Evolutionary conservation across 2,329 filamentous ascomycete genomes (phyloP), one percentile per base, ranked within the genome.

Genomic region (Tetracladium maxilliforme): DNA sequence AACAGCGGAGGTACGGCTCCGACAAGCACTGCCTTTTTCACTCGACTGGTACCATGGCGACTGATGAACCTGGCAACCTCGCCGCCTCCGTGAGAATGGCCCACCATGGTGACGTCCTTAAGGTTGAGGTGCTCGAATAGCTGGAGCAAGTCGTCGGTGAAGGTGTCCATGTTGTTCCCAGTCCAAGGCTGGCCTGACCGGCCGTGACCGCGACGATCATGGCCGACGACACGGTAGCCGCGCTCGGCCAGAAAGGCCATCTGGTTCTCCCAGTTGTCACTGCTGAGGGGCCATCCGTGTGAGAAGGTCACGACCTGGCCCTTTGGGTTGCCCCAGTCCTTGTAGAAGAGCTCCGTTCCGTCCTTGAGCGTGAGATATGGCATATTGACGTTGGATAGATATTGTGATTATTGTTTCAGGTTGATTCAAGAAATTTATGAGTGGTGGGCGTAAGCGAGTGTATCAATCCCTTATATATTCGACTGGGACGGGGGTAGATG

Each of bases 31-130:
- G 49, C 49, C 33, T 51, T 55, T 21, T 34, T 40, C 19, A 54
- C 47, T 1, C 52, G 41, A n/a, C 27, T 30, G 5, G 47, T 48
- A 23, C 51, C 50, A 27, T 49, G 41, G 7, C 44, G 43, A 8
- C 40, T 45, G 6, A 49, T 33, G 27, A 44, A 50, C 21, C 42
- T 43, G 4, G 47, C 39, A 2, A 56, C 48, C 33, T 57, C 53
- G 17, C 53, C 53, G 15, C 53, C 53, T 6, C 51, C 52, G 4
- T 50, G 51, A 4, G 49, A 53, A 25, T 52, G 49, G 4, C 50
- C 50, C 4, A 52, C 46, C 37, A 54, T 42, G 27, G 44, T 39
- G 11, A 39, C 43, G 20, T 48, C 33, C 19, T 43, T 42, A 10
- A 51, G 30, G n/a, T 49, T 34, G 2, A 52, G 44, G 20, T 48